These are phyloP conservation scores for Taxillus chinensis DNA, from an alignment of 164 flowering plant species.

Conservation along the genomic window DNA sequence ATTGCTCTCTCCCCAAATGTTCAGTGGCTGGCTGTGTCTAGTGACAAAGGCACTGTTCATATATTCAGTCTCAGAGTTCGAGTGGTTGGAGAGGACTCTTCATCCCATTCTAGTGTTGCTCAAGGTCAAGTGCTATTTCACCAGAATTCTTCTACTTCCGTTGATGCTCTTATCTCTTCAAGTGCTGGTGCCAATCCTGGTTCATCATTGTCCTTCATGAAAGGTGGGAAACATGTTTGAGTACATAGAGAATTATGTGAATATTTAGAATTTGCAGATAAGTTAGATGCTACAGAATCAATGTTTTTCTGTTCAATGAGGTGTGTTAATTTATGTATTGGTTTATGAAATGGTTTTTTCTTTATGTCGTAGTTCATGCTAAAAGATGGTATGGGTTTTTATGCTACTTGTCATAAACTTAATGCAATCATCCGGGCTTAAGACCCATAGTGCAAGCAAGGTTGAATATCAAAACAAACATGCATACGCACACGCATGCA, in stretches of 20 bases:
- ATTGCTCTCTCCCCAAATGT: slow-evolving; percentile 46
- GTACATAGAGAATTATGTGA: not conserved
- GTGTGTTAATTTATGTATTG: too few species aligned
- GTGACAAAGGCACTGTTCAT: slow-evolving; percentile 57
- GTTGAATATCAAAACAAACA: too few species aligned
- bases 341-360: too few species aligned
- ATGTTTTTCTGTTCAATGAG: too few species aligned
- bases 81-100: slow-evolving; percentile 56
- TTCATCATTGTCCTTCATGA: slow-evolving; percentile 79
- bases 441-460: too few species aligned
- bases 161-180: slow-evolving; percentile 56
- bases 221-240: slow-evolving; percentile 41
- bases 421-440: too few species aligned
- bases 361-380: too few species aligned
- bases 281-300: not conserved
- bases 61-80: slow-evolving; percentile 61
- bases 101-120: slow-evolving; percentile 22
- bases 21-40: slow-evolving; percentile 58
- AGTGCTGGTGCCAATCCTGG: slow-evolving; percentile 59
- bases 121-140: slow-evolving; percentile 24
- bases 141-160: slow-evolving; percentile 54
- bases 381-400: too few species aligned
- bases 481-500: too few species aligned
- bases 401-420: too few species aligned
- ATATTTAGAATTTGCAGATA: not conserved